phyloP scores from a whole-genome alignment of 371 early-diverging fungal genomes.

The Blakeslea trispora region DNA sequence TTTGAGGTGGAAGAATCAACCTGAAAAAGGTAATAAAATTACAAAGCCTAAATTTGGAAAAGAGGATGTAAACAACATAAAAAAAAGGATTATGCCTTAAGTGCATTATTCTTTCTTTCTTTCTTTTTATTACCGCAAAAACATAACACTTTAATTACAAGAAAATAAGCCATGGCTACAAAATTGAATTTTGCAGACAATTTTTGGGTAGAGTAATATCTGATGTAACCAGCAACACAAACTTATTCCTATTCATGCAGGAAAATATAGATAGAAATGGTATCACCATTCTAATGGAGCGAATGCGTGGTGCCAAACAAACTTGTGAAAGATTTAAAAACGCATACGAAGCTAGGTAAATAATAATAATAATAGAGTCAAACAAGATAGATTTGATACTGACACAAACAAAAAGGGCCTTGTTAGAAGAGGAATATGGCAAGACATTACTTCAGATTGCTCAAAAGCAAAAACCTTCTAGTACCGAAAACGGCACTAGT shows the following conservation, averaged over 20 bases:
- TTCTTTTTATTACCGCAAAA: background rate
- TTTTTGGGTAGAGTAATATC: conserved; percentile 1
- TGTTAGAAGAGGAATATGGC: conserved; percentile 30
- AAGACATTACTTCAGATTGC: conserved; percentile 26
- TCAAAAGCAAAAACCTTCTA: conserved; percentile 24
- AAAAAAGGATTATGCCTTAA: background rate
- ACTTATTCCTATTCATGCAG: conserved; percentile 3
- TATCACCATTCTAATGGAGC: conserved; percentile 22
- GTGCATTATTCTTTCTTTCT: too few species aligned
- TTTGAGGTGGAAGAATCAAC: too few species aligned
- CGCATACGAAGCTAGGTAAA: conserved; percentile 32
- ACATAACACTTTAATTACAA: background rate
- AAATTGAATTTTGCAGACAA: conserved; percentile 3
- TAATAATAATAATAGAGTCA: background rate
- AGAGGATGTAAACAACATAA: background rate
- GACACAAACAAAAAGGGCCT: background rate
- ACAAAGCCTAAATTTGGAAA: too few species aligned
- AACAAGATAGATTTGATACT: background rate
- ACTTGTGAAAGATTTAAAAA: conserved; percentile 27
- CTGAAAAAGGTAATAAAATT: too few species aligned
- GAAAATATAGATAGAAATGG: conserved; percentile 31
- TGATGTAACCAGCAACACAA: background rate
- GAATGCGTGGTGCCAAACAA: conserved; percentile 34
- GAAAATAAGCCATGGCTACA: background rate
- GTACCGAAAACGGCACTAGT: conserved; percentile 22